These are phyloP conservation scores for Pseudogymnoascus sp. DNA, from an alignment of 2,329 filamentous ascomycete species.

Conservation along the genomic window DNA sequence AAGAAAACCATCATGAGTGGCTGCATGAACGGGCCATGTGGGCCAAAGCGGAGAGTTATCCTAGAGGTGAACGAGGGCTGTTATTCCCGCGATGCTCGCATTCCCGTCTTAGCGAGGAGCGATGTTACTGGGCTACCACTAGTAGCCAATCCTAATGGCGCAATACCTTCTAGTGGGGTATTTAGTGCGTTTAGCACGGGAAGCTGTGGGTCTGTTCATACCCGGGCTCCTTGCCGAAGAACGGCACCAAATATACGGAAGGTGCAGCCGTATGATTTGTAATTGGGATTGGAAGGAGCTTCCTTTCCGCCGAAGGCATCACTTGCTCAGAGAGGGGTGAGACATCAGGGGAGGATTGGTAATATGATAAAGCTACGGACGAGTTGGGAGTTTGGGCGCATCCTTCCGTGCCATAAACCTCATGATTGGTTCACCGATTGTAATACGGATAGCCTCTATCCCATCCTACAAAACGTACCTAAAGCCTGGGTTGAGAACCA, in stretches of 20 bases:
- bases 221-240: neutral
- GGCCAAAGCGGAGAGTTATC: neutral
- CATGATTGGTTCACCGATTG: neutral
- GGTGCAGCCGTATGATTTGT: neutral
- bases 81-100: neutral
- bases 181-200: neutral
- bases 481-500: constrained; percentile 15
- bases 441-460: neutral
- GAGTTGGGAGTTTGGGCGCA: neutral
- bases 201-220: neutral
- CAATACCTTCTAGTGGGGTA: neutral
- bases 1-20: neutral
- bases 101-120: neutral
- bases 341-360: neutral
- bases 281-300: neutral
- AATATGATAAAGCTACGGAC: neutral
- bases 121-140: neutral
- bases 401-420: neutral
- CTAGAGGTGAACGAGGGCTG: neutral
- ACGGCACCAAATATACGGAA: neutral
- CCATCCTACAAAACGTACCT: constrained; percentile 13
- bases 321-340: neutral
- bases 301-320: neutral
- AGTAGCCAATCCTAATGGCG: neutral
- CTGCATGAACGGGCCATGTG: neutral